phyloP scores from a whole-genome alignment of 805 yeast species.

The Wickerhamiella galacta region DNA sequence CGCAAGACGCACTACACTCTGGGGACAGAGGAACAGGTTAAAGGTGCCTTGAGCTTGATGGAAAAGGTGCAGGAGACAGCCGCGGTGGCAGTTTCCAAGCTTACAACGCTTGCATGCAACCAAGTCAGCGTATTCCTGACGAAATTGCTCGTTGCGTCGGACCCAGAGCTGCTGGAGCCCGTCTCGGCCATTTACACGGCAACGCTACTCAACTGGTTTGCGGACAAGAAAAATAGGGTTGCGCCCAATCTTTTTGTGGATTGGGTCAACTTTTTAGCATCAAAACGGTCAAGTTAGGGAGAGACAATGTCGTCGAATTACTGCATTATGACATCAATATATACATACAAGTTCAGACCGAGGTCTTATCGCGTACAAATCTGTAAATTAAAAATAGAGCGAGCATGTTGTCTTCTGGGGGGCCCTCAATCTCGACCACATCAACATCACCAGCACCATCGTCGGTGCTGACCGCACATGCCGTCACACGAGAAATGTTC shows the following conservation, averaged over 20 bases:
- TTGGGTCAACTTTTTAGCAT: constrained; percentile 64
- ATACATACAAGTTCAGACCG: constrained; percentile 3
- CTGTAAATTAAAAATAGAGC: constrained; percentile 7
- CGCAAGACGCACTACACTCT: constrained; percentile 11
- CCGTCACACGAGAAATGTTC: constrained; percentile 11
- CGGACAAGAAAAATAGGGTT: constrained; percentile 29
- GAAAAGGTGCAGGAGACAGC: constrained; percentile 25
- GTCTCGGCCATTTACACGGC: constrained; percentile 40
- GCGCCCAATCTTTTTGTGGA: constrained; percentile 51
- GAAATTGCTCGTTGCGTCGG: constrained; percentile 31
- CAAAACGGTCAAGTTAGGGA: too few relatives aligned
- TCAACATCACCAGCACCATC: constrained; percentile 32
- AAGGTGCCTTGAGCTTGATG: constrained; percentile 11
- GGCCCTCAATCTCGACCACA: constrained; percentile 50
- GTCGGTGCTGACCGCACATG: constrained; percentile 5
- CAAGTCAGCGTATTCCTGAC: constrained; percentile 51
- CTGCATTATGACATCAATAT: constrained; percentile 4
- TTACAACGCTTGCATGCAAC: constrained; percentile 40
- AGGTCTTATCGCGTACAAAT: neutral
- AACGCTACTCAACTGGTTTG: constrained; percentile 47
- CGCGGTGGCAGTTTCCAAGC: constrained; percentile 29
- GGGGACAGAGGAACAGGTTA: constrained; percentile 12
- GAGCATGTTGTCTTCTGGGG: constrained; percentile 35
- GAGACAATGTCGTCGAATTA: too few relatives aligned
- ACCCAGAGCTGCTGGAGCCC: constrained; percentile 20